A percentile compares a stretch with the other conserved stretches of the same genome.
phyloP scores from a whole-genome alignment of 805 yeast species.

The Monosporozyma unispora region DNA sequence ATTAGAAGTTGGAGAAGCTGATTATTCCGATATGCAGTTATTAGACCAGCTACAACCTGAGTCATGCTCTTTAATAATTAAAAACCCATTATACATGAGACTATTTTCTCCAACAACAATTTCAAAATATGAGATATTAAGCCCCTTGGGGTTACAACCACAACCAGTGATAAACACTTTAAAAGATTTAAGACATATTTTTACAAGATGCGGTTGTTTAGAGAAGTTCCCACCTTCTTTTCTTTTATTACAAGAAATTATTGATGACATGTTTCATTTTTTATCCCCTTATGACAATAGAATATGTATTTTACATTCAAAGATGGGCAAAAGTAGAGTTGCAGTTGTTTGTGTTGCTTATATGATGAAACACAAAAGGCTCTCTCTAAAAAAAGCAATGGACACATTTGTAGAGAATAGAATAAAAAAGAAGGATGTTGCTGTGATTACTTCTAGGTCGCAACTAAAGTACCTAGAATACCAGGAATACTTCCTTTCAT shows the following conservation, averaged over 20 bases:
- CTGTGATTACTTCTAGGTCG: constrained; percentile 63
- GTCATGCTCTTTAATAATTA: not conserved
- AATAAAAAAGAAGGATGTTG: constrained; percentile 45
- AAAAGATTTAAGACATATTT: not conserved
- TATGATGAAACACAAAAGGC: constrained; percentile 42
- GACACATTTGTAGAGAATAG: constrained; percentile 46
- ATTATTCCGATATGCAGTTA: constrained; percentile 24
- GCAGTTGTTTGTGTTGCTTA: constrained; percentile 70
- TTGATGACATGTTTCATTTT: constrained; percentile 39
- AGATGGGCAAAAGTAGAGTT: constrained; percentile 87
- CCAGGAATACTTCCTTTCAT: constrained; percentile 30
- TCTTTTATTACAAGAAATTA: constrained; percentile 35
- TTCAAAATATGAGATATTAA: not conserved
- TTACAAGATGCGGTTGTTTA: constrained; percentile 41
- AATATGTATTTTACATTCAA: constrained; percentile 68
- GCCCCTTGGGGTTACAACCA: not conserved
- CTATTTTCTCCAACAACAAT: too few species aligned
- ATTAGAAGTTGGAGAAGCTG: constrained; percentile 41
- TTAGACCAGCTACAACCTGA: not conserved
- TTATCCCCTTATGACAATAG: constrained; percentile 24
- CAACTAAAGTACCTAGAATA: constrained; percentile 64
- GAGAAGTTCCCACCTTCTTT: constrained; percentile 78
- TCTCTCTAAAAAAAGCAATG: constrained; percentile 40
- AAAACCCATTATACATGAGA: not conserved
- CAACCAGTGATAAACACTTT: not conserved